Evolutionary conservation across 2,329 filamentous ascomycete species (phyloP), one percentile per base, ranked within the genome.

Genomic region (Diaporthe amygdali): DNA sequence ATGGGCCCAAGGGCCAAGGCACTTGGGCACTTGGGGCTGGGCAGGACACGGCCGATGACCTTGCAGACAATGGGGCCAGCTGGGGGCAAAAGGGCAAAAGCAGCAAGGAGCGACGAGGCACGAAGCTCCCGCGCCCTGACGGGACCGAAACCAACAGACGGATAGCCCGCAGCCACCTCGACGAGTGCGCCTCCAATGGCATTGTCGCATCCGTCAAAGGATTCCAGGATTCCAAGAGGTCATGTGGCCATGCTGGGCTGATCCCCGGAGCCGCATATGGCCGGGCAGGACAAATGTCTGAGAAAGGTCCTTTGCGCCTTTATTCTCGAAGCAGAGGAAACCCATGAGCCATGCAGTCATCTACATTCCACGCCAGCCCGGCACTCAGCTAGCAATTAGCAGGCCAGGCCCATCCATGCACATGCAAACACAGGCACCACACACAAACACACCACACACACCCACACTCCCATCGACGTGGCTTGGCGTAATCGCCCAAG

Each of bases 151-250:
- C 55, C 39, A 61, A 47, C 37, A 41, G 7, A 44, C 55, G 44
- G 30, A 41, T 41, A 59, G 37, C 41, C 54, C 54, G 34, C 54
- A 56, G 54, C 34, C 54, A 56, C 55, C 37, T 15, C 49, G 12
- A 10, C 17, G 25, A n/a, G 25, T 25, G 20, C 15, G 39, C 56
- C 56, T n/a, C 59, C 59, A 63, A 63, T 63, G 59, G 41, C 59
- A 64, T 49, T 64, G 59, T 64, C 59, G 59, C 30, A 37, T 47
- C 30, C 59, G 59, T 64, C 59, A 64, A 64, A 64, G 59, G 27
- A 64, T 49, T 15, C 44, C n/a, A n/a, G n/a, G n/a, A n/a, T n/a
- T n/a, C n/a, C n/a, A n/a, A n/a, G n/a, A 17, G 41, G 59, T 64
- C 59, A 64, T 64, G 44, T 49, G 59, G 44, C 41, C 44, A 12